phyloP scores from a whole-genome alignment of 2,329 filamentous ascomycete species.

The Colletotrichum sp. region DNA sequence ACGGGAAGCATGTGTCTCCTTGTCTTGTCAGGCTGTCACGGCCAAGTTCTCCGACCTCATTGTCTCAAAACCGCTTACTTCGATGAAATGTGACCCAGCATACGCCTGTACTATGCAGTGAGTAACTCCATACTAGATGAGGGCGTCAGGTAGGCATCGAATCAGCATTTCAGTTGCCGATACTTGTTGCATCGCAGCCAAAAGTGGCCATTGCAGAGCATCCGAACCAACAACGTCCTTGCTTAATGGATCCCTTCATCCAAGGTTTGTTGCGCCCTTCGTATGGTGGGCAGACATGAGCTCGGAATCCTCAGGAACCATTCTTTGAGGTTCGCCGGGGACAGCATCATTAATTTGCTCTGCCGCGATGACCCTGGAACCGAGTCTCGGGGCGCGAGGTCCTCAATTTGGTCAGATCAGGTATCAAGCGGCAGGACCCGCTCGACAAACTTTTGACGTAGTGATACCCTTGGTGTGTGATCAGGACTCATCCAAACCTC shows the following conservation, averaged over 20 bases:
- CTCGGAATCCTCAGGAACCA: neutral
- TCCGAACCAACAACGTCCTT: neutral
- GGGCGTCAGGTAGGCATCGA: neutral
- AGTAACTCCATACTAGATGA: neutral
- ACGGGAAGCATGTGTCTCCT: neutral
- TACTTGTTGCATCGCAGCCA: neutral
- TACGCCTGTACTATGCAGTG: neutral
- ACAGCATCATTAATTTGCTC: neutral
- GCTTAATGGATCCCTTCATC: neutral
- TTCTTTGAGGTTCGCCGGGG: neutral
- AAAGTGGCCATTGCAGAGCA: neutral
- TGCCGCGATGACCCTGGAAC: slow-evolving; percentile 6
- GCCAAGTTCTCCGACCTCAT: neutral
- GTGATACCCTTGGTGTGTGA: neutral
- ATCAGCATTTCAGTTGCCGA: neutral
- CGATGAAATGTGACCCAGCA: neutral
- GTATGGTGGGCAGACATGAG: neutral
- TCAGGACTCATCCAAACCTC: slow-evolving; percentile 56
- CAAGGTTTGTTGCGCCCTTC: neutral
- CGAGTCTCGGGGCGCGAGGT: neutral
- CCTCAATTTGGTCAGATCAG: neutral
- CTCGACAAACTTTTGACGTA: slow-evolving; percentile 13
- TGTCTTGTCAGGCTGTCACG: neutral
- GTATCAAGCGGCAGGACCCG: slow-evolving; percentile 16
- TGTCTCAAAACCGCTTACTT: neutral